Evolutionary conservation across 306 rosid genomes (phyloP), one percentile per base, ranked within the genome.

Genomic region (Lathyrus tuberosus): DNA sequence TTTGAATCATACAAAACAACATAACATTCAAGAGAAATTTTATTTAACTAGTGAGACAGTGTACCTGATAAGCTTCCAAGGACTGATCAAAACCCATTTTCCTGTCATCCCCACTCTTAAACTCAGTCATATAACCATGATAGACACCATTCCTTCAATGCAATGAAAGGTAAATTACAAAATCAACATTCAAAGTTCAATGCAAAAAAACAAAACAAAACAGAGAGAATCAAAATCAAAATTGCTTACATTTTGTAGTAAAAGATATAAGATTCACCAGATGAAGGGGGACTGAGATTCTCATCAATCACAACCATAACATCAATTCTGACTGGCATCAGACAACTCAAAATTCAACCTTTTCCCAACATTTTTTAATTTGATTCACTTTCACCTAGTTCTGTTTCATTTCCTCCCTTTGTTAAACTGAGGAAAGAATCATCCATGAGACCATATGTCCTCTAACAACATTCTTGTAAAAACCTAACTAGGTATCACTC

Each of bases 391-490:
- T 22, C 24, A 22, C 24, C 24, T 22, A 22, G 24, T 22, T 22
- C 24, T 22, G 24, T 22, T 22, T 22, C 2, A 70, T 26, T 59
- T 85, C 90, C 71, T 85, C 87, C 71, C 78, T 83, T 70, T 80
- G 84, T 71, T 85, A 85, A 13, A 85, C 75, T 30, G 87, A 85
- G 2, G 87, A 85, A 13, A 85, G 70, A 3, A 86, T 83, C 79
- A 85, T 86, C 90, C 90, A 83, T 12, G 90, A 86, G 3, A 85
- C 90, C 60, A 85, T 80, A 33, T 84, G 85, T 69, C 75, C 85
- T 22, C 87, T 85, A 2, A 86, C 81, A 11, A 83, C 82, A 35
- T 86, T 80, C 81, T 83, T 86, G 80, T 78, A 86, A 69, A 82
- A 84, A 17, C 80, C 87, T 3, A 86, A 80, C 0, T 83, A 86